phyloP scores from a whole-genome alignment of 2,329 filamentous ascomycete species.

The Diaporthe sp. region DNA sequence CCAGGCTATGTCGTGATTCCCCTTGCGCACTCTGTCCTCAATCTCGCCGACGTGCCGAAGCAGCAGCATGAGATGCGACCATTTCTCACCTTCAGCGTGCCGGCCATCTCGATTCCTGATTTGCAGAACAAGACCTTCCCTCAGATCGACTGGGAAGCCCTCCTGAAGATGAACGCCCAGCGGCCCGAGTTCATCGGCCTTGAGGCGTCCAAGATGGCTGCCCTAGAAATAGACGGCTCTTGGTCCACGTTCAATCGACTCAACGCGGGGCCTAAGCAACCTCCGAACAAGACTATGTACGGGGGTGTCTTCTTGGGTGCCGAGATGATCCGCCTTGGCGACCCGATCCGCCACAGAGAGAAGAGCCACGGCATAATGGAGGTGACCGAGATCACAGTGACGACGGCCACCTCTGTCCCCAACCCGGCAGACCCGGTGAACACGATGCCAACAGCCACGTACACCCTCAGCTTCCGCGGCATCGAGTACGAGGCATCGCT shows the following conservation, averaged over 20 bases:
- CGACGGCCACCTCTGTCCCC: constrained; percentile 33
- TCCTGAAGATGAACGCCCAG: constrained; percentile 38
- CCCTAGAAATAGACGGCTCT: constrained; percentile 50
- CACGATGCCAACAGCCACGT: constrained; percentile 5
- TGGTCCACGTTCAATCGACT: constrained; percentile 50
- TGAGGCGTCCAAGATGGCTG: constrained; percentile 54
- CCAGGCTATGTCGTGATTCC: constrained; percentile 47
- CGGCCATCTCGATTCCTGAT: constrained; percentile 43
- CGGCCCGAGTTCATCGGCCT: constrained; percentile 47
- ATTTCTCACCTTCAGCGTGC: constrained; percentile 54
- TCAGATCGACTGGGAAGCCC: constrained; percentile 47
- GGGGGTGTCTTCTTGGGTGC: constrained; percentile 52
- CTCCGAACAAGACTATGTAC: constrained; percentile 42
- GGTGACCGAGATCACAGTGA: constrained; percentile 44
- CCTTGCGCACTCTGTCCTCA: constrained; percentile 46
- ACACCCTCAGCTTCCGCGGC: constrained; percentile 35
- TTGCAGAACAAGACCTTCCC: constrained; percentile 45
- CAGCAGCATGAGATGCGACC: constrained; percentile 49
- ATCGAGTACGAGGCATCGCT: constrained; percentile 37
- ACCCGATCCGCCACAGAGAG: constrained; percentile 49
- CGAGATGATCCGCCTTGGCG: constrained; percentile 50
- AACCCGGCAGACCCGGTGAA: constrained; percentile 40
- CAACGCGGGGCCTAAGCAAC: constrained; percentile 39
- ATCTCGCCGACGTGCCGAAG: constrained; percentile 42
- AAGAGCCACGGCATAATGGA: constrained; percentile 38